Evolutionary conservation across 257 asterid species (phyloP).

Genomic region (Striga asiatica): DNA sequence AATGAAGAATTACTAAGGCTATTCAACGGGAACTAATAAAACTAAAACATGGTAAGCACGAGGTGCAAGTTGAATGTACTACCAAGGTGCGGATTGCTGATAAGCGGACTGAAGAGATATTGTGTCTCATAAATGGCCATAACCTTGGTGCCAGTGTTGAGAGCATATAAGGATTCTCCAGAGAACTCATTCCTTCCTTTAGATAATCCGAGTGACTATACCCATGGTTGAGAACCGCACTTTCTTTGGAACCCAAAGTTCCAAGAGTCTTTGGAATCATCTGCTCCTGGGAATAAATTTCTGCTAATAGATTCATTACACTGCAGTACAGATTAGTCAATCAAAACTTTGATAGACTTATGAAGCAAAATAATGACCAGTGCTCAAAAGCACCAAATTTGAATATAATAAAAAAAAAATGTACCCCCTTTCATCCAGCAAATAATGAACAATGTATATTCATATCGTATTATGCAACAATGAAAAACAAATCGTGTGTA

Average conservation of each 20-base stretch:
- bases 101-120: constrained; percentile 89
- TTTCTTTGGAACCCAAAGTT: constrained; percentile 28
- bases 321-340: constrained; percentile 46
- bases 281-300: constrained; percentile 92
- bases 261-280: constrained; percentile 73
- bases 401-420: no score
- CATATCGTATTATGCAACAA: no score
- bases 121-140: constrained; percentile 99
- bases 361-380: background rate
- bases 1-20: no score
- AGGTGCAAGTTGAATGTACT: constrained; percentile 16
- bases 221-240: constrained; percentile 74
- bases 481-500: no score
- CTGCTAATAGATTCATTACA: constrained; percentile 98
- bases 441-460: no score
- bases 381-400: no score
- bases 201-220: constrained; percentile 36
- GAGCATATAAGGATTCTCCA: constrained; percentile 64
- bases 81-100: constrained; percentile 98
- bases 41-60: background rate
- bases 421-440: no score
- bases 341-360: constrained; percentile 16
- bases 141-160: constrained; percentile 89
- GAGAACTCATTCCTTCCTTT: constrained; percentile 59
- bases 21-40: no score